phyloP scores from a whole-genome alignment of 73 alveolate genomes.

The Tetrahymena thermophila region DNA sequence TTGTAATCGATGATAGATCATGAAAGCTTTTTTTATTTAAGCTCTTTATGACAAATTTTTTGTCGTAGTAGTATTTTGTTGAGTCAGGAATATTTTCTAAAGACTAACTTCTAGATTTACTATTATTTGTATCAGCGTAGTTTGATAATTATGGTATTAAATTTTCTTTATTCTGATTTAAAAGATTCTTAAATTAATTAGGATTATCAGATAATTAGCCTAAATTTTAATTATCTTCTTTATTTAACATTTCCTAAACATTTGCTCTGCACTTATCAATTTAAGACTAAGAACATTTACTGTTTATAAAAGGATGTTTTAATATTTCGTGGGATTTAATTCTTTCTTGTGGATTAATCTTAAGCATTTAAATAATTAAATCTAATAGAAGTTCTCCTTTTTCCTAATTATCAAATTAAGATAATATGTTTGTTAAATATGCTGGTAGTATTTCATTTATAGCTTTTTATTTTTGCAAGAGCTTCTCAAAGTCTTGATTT shows the following conservation, averaged over 20 bases:
- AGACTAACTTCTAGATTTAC: background rate
- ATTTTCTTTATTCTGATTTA: background rate
- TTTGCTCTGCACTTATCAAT: background rate
- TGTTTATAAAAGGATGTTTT: background rate
- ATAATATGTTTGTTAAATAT: constrained; percentile 8
- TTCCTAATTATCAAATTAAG: constrained; percentile 24
- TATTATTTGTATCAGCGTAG: background rate
- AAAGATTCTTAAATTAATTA: background rate
- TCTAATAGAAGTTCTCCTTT: constrained; percentile 42
- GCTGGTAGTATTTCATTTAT: constrained; percentile 7
- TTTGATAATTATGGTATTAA: background rate
- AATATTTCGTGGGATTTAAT: background rate
- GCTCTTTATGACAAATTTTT: background rate
- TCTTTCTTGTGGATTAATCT: background rate
- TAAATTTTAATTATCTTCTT: background rate
- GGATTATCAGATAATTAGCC: background rate
- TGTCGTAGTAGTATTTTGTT: background rate
- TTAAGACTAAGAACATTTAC: background rate
- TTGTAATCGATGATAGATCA: background rate
- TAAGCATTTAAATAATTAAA: constrained; percentile 5
- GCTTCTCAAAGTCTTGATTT: constrained; percentile 47
- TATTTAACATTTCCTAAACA: background rate
- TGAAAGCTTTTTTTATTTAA: background rate
- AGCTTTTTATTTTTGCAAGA: constrained; percentile 32
- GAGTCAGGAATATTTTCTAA: background rate